A percentile compares a stretch with the other conserved stretches of the same genome.
Evolutionary conservation across 2,329 filamentous ascomycete species (phyloP).

Genomic region (Pestalotiopsis sp.): DNA sequence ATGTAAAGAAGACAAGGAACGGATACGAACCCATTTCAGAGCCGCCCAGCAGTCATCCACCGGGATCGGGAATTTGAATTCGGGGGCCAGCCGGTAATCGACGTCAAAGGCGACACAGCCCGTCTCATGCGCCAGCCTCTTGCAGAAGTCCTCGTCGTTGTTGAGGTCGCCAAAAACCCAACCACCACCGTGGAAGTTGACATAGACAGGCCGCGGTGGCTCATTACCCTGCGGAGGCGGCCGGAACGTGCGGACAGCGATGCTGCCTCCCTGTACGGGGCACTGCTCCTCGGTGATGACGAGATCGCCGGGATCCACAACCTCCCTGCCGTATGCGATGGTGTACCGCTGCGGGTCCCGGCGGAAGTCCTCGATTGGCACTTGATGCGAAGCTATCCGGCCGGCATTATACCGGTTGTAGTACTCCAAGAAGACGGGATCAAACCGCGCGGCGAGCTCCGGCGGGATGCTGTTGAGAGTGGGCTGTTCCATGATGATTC

Average conservation of each 20-base stretch:
- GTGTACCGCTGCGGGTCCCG: constrained; percentile 7
- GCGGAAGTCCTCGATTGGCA: constrained; percentile 5
- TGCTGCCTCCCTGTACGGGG: neutral
- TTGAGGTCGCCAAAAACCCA: constrained; percentile 66
- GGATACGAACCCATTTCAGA: constrained; percentile 48
- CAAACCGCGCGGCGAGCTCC: constrained; percentile 1
- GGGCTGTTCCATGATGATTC: constrained; percentile 5
- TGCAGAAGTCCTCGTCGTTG: constrained; percentile 65
- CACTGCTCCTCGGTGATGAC: constrained; percentile 8
- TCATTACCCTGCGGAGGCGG: neutral
- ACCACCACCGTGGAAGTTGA: constrained; percentile 71
- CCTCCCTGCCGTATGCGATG: constrained; percentile 5
- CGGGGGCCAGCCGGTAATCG: constrained; percentile 70
- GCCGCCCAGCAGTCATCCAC: constrained; percentile 69
- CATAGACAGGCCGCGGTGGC: constrained; percentile 49
- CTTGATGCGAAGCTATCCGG: constrained; percentile 2
- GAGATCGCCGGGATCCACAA: constrained; percentile 4
- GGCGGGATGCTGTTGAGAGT: constrained; percentile 2
- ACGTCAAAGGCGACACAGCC: constrained; percentile 65
- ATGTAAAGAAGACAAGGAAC: neutral
- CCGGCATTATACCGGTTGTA: constrained; percentile 5
- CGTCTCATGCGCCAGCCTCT: constrained; percentile 51
- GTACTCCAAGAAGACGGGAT: constrained; percentile 6
- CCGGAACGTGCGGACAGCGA: constrained; percentile 4
- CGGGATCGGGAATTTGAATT: constrained; percentile 64